Evolutionary conservation across 2,329 filamentous ascomycete genomes (phyloP), one percentile per base, ranked within the genome.

Genomic region (Cercospora sp.): DNA sequence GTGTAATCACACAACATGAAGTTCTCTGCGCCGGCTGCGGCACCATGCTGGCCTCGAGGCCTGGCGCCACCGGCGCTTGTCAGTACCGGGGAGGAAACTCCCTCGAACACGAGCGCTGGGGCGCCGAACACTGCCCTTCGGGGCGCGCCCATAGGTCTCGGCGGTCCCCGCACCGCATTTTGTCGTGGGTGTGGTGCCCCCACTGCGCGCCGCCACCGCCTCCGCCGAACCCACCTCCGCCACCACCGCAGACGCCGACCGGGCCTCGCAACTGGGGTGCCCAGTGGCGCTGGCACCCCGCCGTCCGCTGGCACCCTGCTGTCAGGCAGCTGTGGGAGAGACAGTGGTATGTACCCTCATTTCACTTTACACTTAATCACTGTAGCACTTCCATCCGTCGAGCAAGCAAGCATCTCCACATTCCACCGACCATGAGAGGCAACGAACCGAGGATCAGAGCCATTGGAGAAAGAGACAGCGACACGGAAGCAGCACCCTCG

Each of bases 371-470:
- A 9, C 5, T 57, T 13, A 3, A 57, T 57, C 26, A 53, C 42
- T n/a, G 13, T 62, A 63, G 45, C 53, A 57, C 23, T 28, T 16
- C 23, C 51, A 55, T 26, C 45, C 16, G 23, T 53, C 42, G 45
- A 36, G 60, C 23, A 31, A 63, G 60, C 60, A 63, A 63, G 60
- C 60, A 63, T 33, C 26, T 53, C 30, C 53, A 30, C 28, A 16
- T 28, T n/a, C 53, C 53, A n/a, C 7, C 6, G 53, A 9, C 53
- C 13, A n/a, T 28, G 6, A 18, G 53, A 28, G 20, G 53, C 28
- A 31, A 23, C 28, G 10, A 9, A 28, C 16, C 53, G 6, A 28
- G 23, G n/a, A 57, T 31, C 53, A 30, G 23, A 28, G 53, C 26
- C 26, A 10, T 31, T 18, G 23, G 53, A 16, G 3, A n/a, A 18